phyloP scores from a whole-genome alignment of 257 asterid genomes.

The Thymus quinquecostatus region DNA sequence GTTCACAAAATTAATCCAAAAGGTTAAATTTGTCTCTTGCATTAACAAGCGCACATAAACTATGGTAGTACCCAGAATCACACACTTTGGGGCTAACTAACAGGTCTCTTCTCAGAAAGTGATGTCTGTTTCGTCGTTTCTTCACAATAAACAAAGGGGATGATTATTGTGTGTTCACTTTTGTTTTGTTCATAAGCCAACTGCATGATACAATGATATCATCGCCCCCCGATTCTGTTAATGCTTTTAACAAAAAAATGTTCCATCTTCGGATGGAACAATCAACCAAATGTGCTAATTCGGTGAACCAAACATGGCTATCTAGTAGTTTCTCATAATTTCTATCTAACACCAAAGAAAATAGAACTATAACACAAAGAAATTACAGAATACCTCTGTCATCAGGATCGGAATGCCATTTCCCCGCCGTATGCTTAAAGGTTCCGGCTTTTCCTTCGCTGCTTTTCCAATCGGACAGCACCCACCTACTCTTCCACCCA shows the following conservation, averaged over 20 bases:
- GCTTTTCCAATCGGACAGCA: conserved; percentile 27
- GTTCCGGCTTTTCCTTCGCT: conserved; percentile 29
- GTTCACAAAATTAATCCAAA: background rate
- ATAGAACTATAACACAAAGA: background rate
- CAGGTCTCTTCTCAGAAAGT: background rate
- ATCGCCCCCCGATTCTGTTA: background rate
- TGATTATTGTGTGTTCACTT: background rate
- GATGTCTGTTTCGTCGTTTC: background rate
- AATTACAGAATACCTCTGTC: conserved; percentile 14
- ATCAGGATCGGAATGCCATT: conserved; percentile 24
- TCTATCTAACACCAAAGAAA: background rate
- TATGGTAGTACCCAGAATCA: background rate
- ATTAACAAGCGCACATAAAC: background rate
- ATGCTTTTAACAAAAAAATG: background rate
- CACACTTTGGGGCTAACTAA: background rate
- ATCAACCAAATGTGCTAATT: background rate
- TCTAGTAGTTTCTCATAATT: background rate
- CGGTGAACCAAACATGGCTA: background rate
- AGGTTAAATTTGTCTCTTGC: background rate
- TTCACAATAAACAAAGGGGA: background rate
- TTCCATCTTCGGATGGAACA: background rate
- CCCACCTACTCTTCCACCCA: conserved; percentile 31
- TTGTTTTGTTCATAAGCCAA: background rate
- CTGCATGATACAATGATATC: conserved; percentile 1
- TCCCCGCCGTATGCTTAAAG: conserved; percentile 22